phyloP scores from a whole-genome alignment of 1,284 basidiomycete genomes.

The Takashimella koratensis region DNA sequence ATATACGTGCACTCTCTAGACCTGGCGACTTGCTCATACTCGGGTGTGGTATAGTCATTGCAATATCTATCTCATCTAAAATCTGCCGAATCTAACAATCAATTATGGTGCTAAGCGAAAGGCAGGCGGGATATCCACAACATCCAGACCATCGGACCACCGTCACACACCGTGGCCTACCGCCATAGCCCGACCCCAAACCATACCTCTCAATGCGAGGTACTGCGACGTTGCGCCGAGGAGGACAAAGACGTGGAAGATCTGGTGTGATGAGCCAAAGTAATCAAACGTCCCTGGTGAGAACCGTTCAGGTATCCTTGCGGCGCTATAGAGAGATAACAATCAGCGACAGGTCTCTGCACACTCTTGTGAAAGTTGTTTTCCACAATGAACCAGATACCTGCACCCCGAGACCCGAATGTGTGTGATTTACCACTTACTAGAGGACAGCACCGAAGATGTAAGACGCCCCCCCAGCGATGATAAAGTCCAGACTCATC shows the following conservation, averaged over 20 bases:
- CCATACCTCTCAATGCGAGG: constrained; percentile 43
- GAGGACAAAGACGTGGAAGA: constrained; percentile 81
- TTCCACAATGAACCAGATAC: constrained; percentile 12
- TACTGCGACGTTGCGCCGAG: constrained; percentile 74
- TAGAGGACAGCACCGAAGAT: constrained; percentile 74
- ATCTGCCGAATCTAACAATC: too few species aligned
- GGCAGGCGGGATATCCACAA: too few species aligned
- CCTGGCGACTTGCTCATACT: too few species aligned
- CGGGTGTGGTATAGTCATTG: too few species aligned
- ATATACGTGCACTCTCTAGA: too few species aligned
- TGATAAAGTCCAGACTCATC: constrained; percentile 67
- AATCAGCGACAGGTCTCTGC: constrained; percentile 8
- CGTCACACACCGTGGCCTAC: background rate
- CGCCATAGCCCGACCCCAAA: constrained; percentile 24
- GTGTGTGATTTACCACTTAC: constrained; percentile 54
- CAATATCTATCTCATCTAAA: too few species aligned
- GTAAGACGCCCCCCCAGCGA: constrained; percentile 63
- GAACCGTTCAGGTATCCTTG: constrained; percentile 74
- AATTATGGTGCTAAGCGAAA: too few species aligned
- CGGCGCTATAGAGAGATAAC: constrained; percentile 58
- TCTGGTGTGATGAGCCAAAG: constrained; percentile 71
- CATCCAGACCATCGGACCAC: too few species aligned
- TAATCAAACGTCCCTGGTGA: constrained; percentile 76
- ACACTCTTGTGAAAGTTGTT: constrained; percentile 1
- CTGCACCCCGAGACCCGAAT: background rate